Percentiles rank a stretch among this genome's conserved stretches.
Conservation (phyloP, 2,329 filamentous ascomycete species). For the Sarocladiaceae sp. region DNA sequence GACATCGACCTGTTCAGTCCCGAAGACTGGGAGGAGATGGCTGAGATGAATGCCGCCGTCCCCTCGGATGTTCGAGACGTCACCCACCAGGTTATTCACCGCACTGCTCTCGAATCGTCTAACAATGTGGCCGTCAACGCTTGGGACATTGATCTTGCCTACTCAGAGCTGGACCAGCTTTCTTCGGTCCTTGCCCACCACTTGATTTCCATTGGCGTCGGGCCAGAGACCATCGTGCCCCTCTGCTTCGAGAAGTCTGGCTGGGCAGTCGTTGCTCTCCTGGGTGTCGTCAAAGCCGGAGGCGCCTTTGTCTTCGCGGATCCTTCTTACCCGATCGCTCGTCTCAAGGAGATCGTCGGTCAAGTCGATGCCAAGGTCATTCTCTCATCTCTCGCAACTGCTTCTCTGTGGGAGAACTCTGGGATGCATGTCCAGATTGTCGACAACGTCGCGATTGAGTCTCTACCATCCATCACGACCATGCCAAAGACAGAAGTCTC, state of each 20-base stretch:
- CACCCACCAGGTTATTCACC: not conserved
- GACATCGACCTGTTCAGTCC: too few relatives aligned
- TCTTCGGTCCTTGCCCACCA: slow-evolving; percentile 14
- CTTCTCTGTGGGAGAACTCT: not conserved
- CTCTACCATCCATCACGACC: too few relatives aligned
- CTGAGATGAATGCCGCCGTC: too few relatives aligned
- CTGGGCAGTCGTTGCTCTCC: slow-evolving; percentile 25
- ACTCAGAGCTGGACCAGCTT: slow-evolving; percentile 16
- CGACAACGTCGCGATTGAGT: not conserved
- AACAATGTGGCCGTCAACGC: slow-evolving; percentile 14
- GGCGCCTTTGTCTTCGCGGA: slow-evolving; percentile 26
- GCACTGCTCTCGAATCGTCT: too few relatives aligned
- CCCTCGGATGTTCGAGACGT: too few relatives aligned
- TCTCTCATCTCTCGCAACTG: slow-evolving; percentile 10
- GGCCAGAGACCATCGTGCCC: slow-evolving; percentile 19
- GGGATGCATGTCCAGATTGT: not conserved
- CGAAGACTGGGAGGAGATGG: too few relatives aligned
- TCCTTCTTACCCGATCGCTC: slow-evolving; percentile 22
- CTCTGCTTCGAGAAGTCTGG: slow-evolving; percentile 30
- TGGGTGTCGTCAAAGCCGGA: slow-evolving; percentile 28
- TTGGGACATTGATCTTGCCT: slow-evolving; percentile 19
- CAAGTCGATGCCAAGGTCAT: slow-evolving; percentile 8
- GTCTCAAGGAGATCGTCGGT: slow-evolving; percentile 5
- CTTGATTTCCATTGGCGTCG: slow-evolving; percentile 14
- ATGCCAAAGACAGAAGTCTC: too few relatives aligned